Conservation (phyloP, 495 filamentous ascomycete species). For the Lindgomyces ingoldianus region DNA sequence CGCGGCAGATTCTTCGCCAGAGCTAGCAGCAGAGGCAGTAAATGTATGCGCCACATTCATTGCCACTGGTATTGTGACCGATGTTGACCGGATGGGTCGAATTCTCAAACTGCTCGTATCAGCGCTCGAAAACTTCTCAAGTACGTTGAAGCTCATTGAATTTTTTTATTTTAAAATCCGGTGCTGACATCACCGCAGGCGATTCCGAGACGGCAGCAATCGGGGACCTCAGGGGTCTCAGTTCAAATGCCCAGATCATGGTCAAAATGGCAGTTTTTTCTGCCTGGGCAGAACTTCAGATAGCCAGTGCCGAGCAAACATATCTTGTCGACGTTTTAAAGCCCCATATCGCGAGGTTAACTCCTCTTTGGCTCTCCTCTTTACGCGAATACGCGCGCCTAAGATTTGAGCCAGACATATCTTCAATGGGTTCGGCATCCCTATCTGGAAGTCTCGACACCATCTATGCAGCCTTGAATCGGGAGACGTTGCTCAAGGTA, state of each 20-base stretch:
- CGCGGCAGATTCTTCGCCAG: constrained; percentile 91
- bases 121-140: constrained; percentile 88
- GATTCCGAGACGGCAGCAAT: constrained; percentile 84
- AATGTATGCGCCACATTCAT: constrained; percentile 98
- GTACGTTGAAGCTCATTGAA: constrained; percentile 41
- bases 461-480: constrained; percentile 90
- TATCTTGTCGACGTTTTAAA: constrained; percentile 88
- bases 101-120: constrained; percentile 91
- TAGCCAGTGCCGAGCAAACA: constrained; percentile 88
- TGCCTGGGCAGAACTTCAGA: constrained; percentile 98
- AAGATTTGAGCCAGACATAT: constrained; percentile 95
- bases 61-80: constrained; percentile 93
- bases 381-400: constrained; percentile 91
- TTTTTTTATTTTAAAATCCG: not conserved
- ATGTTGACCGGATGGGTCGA: constrained; percentile 95
- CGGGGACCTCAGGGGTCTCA: constrained; percentile 88
- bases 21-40: constrained; percentile 90
- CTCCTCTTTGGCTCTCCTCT: constrained; percentile 90
- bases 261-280: constrained; percentile 95
- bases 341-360: constrained; percentile 83
- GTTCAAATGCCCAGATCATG: constrained; percentile 97
- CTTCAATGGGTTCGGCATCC: constrained; percentile 73
- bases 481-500: constrained; percentile 83
- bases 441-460: constrained; percentile 80
- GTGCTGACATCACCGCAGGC: constrained; percentile 34